phyloP scores from a whole-genome alignment of 2,329 filamentous ascomycete species.

The Colletotrichum abscissum region DNA sequence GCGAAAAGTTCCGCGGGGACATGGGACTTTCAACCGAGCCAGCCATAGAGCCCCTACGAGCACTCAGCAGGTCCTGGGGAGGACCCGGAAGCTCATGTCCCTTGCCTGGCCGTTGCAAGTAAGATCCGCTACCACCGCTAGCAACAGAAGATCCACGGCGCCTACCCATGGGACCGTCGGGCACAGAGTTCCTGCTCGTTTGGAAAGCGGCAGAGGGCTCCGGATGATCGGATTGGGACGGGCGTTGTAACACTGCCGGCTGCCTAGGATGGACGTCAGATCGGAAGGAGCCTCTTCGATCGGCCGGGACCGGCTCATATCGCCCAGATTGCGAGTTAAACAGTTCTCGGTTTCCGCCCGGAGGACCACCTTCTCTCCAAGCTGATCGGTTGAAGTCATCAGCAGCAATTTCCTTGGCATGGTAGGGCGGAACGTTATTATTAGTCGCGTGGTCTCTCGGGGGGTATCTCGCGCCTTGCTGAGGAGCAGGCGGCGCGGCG shows the following conservation, averaged over 20 bases:
- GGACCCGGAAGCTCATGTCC: conserved; percentile 54
- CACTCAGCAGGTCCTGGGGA: conserved; percentile 55
- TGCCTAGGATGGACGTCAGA: conserved; percentile 76
- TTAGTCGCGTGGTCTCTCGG: conserved; percentile 55
- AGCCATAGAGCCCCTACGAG: conserved; percentile 61
- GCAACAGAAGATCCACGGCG: conserved; percentile 91
- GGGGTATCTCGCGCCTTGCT: conserved; percentile 40
- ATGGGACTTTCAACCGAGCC: conserved; percentile 62
- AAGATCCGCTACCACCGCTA: conserved; percentile 83
- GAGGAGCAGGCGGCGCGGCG: conserved; percentile 62
- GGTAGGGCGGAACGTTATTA: conserved; percentile 55
- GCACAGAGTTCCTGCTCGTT: conserved; percentile 71
- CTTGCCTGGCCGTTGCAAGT: conserved; percentile 67
- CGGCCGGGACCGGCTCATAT: conserved; percentile 83
- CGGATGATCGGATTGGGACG: conserved; percentile 71
- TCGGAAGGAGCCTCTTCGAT: conserved; percentile 77
- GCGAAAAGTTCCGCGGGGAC: conserved; percentile 57
- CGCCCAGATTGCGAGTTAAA: conserved; percentile 96
- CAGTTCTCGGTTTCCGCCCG: conserved; percentile 76
- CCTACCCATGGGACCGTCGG: conserved; percentile 76
- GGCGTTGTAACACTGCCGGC: conserved; percentile 82
- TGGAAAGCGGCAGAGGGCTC: conserved; percentile 92
- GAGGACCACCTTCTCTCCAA: conserved; percentile 79
- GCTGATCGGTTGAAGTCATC: conserved; percentile 91
- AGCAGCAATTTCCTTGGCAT: conserved; percentile 86